Conservation (phyloP, 805 yeast species). For the Candida tallmaniae region DNA sequence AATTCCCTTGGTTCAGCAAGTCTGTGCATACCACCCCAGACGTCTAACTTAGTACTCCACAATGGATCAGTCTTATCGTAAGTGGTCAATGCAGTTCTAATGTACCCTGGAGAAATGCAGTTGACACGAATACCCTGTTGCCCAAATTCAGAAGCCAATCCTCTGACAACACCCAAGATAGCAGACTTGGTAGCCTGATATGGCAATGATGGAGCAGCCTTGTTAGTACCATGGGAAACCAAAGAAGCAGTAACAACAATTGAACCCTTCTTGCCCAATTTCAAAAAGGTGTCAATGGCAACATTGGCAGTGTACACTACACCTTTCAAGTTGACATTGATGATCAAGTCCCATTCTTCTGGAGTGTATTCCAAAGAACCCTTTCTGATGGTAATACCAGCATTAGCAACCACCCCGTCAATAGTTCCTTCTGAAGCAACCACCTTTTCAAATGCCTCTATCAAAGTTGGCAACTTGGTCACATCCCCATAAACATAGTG, state of each 20-base stretch:
- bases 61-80: conserved; percentile 37
- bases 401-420: conserved; percentile 43
- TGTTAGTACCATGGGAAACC: conserved; percentile 82
- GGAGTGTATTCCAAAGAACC: conserved; percentile 41
- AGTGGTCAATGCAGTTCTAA: conserved; percentile 56
- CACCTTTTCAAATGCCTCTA: conserved; percentile 24
- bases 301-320: conserved; percentile 75
- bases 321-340: conserved; percentile 73
- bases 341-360: conserved; percentile 64
- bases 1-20: conserved; percentile 70
- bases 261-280: conserved; percentile 66
- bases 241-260: conserved; percentile 82
- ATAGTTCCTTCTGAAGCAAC: conserved; percentile 32
- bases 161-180: conserved; percentile 65
- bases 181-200: conserved; percentile 88
- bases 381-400: conserved; percentile 43
- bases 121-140: conserved; percentile 75
- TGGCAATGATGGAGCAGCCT: conserved; percentile 81
- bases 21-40: conserved; percentile 57
- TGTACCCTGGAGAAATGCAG: conserved; percentile 82
- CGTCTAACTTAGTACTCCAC: conserved; percentile 41
- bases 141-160: conserved; percentile 87
- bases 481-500: conserved; percentile 34
- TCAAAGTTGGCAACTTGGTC: conserved; percentile 31
- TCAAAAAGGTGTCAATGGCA: conserved; percentile 66